Evolutionary conservation across 2,329 filamentous ascomycete species (phyloP), one percentile per base, ranked within the genome.

Genomic region (Fusarium cicatricum): DNA sequence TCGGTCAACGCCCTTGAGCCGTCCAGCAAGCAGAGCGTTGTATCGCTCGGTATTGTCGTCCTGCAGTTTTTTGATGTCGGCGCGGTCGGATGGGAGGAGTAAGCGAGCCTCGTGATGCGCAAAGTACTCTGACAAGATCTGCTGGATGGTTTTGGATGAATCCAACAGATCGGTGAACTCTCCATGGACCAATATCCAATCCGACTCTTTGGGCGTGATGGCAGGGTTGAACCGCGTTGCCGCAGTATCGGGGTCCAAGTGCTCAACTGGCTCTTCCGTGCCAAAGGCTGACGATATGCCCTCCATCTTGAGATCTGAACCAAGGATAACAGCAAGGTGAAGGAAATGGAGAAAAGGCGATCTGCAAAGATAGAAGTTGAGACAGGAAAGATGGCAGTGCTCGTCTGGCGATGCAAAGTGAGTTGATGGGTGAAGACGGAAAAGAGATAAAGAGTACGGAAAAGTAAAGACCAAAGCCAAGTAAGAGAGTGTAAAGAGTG

Each of bases 81-180:
- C 43, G 7, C 67, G 66, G 11, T 65, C 52, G 15, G 69, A 69
- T 4, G 70, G 68, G 14, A 68, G 48, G 28, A 79, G 65, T 19
- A 76, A 49, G 1, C 48, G 56, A 16, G 70, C 63, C 51, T 79
- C 77, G 33, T 76, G 64, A 0, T 51, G 32, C 2, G 73, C 72
- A 19, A 79, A 79, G 17, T 62, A 63, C 1, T 59, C 54, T 3
- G 71, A 51, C 1, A 79, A 52, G n/a, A 79, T 71, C 1, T 69
- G 29, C 2, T 68, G 38, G 8, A 78, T 56, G 2, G 70, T 66
- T 10, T 62, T 50, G 1, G 52, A 41, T 1, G 66, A 56, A 5
- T 53, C 38, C 26, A 78, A 54, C 5, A 74, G 36, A 2, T 50
- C 34, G 2, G 53, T 52, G 46, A 79, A 79, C 12, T 67, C 65